phyloP scores from a whole-genome alignment of 495 filamentous ascomycete genomes.

The Penicillium manginii region DNA sequence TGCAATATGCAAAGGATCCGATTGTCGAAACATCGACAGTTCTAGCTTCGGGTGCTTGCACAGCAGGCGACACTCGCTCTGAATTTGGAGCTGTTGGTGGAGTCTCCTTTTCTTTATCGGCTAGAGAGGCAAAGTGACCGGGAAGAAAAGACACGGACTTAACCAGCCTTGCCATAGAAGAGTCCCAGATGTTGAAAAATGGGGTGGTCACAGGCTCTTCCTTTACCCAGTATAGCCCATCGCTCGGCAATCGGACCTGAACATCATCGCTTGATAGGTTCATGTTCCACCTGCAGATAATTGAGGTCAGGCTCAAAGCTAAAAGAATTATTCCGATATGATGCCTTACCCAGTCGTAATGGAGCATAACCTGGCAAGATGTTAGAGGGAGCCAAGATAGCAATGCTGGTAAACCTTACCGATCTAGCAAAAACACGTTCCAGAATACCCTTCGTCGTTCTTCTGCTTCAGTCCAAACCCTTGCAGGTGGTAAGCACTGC shows the following conservation, averaged over 20 bases:
- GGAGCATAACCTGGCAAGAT: neutral
- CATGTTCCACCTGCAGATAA: conserved; percentile 19
- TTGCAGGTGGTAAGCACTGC: neutral
- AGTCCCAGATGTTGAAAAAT: conserved; percentile 45
- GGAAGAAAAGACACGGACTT: neutral
- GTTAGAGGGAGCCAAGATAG: too few relatives aligned
- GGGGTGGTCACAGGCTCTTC: conserved; percentile 33
- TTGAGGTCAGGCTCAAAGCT: too few relatives aligned
- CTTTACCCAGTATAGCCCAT: conserved; percentile 34
- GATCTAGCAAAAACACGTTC: conserved; percentile 33
- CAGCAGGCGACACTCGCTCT: neutral
- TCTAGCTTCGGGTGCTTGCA: neutral
- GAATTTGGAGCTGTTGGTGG: neutral
- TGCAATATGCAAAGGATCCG: conserved; percentile 16
- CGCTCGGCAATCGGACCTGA: conserved; percentile 12
- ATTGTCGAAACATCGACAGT: conserved; percentile 15
- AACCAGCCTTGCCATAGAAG: conserved; percentile 10
- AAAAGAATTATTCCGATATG: too few relatives aligned
- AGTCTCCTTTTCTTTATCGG: neutral
- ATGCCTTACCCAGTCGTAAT: neutral
- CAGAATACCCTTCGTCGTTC: conserved; percentile 56
- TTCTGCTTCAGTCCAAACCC: conserved; percentile 51
- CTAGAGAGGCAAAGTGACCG: neutral
- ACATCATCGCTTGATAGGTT: conserved; percentile 31
- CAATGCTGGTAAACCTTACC: neutral